Conservation (phyloP, 176 grass and related monocot genomes). For the Panicum miliaceum region DNA sequence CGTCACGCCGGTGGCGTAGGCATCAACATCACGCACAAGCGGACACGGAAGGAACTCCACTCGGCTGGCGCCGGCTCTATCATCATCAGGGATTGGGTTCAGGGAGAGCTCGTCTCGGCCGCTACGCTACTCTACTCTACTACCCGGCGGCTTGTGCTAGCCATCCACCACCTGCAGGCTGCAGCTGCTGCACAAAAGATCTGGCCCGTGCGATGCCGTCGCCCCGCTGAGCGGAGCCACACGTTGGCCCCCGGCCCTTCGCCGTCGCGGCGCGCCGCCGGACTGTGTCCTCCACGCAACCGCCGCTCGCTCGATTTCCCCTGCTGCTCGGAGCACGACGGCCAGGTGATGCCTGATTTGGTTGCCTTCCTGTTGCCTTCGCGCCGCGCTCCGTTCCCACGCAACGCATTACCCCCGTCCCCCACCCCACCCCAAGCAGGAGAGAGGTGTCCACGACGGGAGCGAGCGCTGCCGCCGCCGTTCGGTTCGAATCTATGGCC, state of each 20-base stretch:
- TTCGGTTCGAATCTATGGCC: too few species aligned
- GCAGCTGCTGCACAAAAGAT: background rate
- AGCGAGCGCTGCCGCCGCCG: background rate
- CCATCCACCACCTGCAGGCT: too few species aligned
- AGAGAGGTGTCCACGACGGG: background rate
- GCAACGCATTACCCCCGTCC: background rate
- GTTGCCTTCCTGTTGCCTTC: background rate
- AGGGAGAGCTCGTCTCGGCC: background rate
- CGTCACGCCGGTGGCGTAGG: too few species aligned
- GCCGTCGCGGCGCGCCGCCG: background rate
- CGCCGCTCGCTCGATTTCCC: slow-evolving; percentile 12
- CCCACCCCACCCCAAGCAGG: background rate
- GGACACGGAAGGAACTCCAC: too few species aligned
- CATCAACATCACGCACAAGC: too few species aligned
- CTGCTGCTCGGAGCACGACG: slow-evolving; percentile 4
- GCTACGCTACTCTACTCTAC: too few species aligned
- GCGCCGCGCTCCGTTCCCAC: background rate
- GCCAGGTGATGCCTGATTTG: slow-evolving; percentile 11
- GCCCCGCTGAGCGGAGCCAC: slow-evolving; percentile 8
- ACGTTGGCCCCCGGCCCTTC: background rate
- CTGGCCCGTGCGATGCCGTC: background rate
- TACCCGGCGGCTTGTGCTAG: background rate
- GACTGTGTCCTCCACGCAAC: slow-evolving; percentile 45
- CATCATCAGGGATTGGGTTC: too few species aligned
- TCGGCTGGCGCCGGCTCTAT: background rate